Evolutionary conservation across 805 yeast species (phyloP), one percentile per base, ranked within the genome.

Genomic region (Candida adriatica): DNA sequence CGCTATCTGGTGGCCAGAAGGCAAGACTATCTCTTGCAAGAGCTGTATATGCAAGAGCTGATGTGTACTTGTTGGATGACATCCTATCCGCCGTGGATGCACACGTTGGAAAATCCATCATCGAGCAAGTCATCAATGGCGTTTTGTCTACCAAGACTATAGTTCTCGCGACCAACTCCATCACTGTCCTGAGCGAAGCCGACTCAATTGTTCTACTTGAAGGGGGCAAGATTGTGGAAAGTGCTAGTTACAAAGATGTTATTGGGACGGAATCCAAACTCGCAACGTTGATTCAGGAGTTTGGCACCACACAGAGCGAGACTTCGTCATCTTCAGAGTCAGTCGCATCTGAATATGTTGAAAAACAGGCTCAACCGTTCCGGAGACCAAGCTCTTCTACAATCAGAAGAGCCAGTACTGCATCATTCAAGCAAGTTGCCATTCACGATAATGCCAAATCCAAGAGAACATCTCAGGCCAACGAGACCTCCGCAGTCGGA

Each of bases 161-260:
- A 42, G 62, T 88, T 19, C 64, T 88, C 52, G 90, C 95, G 9
- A 88, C 97, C 6, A 88, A 88, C 61, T 79, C 84, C 31, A 79
- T 90, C 38, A 70, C 82, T 30, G 95, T 86, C 8, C 66, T 88
- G 47, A 69, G 78, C 32, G 73, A 74, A 39, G 92, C 96, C 3
- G 69, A 75, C 48, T 62, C 70, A 25, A 70, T 90, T 34, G 64
- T 79, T 18, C 66, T 88, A 70, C 60, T 90, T 14, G 70, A 71
- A 30, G 75, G 70, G 38, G 92, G 92, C 33, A 66, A 69, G 45
- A 63, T 83, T 27, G 62, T 68, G 23, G 88, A 82, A 56, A 77
- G 71, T 43, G 85, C 85, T 18, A 56, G 73, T 3, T 78, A 70
- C 45, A 60, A 61, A 19, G 72, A 66, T 8, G 67, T 80, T 19